These are phyloP conservation scores for Penicillium sp. DNA, from an alignment of 2,329 filamentous ascomycete species.

Conservation along the genomic window DNA sequence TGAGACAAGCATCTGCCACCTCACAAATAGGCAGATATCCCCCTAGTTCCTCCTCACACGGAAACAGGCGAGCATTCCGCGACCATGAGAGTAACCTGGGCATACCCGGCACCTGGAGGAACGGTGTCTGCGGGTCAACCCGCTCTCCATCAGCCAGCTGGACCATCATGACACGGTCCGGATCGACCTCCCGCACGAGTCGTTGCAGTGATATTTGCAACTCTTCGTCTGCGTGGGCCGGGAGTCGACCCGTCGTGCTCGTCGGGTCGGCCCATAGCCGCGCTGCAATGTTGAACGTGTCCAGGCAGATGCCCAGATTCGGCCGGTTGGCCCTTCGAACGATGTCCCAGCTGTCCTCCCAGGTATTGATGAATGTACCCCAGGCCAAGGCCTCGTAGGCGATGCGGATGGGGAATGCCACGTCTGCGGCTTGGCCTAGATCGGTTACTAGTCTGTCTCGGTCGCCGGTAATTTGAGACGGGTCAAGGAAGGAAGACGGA, in stretches of 20 bases:
- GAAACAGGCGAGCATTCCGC: slow-evolving; percentile 70
- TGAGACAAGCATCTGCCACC: slow-evolving; percentile 63
- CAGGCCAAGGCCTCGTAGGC: slow-evolving; percentile 73
- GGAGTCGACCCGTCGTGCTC: slow-evolving; percentile 51
- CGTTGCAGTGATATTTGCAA: slow-evolving; percentile 57
- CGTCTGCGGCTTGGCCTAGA: slow-evolving; percentile 23
- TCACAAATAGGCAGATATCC: slow-evolving; percentile 68
- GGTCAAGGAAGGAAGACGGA: slow-evolving; percentile 26
- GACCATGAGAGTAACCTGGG: slow-evolving; percentile 73
- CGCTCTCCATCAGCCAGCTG: slow-evolving; percentile 74
- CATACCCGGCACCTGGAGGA: slow-evolving; percentile 59
- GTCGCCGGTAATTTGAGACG: slow-evolving; percentile 22
- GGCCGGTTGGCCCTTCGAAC: slow-evolving; percentile 64
- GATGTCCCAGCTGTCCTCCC: slow-evolving; percentile 72
- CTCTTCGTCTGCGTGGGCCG: slow-evolving; percentile 54
- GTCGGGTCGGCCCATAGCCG: slow-evolving; percentile 70
- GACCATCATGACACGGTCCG: slow-evolving; percentile 69
- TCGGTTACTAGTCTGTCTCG: slow-evolving; percentile 21
- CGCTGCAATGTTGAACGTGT: slow-evolving; percentile 76
- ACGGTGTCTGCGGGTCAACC: slow-evolving; percentile 56
- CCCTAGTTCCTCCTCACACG: slow-evolving; percentile 61
- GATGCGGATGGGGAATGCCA: slow-evolving; percentile 39
- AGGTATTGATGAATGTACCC: slow-evolving; percentile 69
- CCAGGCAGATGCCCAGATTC: slow-evolving; percentile 75
- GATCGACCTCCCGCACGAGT: slow-evolving; percentile 59